Conservation (phyloP, 2,329 filamentous ascomycete genomes). For the Plectosphaerella cucumerina region DNA sequence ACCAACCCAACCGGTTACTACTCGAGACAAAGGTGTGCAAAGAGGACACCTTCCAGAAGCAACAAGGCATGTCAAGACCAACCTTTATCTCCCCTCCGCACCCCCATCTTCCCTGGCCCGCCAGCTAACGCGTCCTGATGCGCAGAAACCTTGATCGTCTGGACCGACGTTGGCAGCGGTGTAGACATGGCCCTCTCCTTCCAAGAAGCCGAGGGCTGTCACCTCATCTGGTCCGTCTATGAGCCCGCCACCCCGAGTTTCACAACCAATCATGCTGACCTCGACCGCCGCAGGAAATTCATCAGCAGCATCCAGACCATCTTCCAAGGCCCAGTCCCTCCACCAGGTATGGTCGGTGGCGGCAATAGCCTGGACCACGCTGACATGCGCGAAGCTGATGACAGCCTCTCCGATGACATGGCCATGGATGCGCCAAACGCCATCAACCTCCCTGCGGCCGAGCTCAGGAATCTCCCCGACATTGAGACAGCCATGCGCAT, state of each 20-base stretch:
- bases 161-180: slow-evolving; percentile 81
- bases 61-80: slow-evolving; percentile 67
- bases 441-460: slow-evolving; percentile 72
- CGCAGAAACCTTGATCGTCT: slow-evolving; percentile 92
- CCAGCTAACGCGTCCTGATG: too few species aligned
- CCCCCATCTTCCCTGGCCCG: too few species aligned
- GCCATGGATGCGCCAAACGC: slow-evolving; percentile 68
- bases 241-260: neutral
- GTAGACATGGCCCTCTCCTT: slow-evolving; percentile 98
- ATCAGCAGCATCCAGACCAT: slow-evolving; percentile 81
- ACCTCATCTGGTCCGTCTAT: slow-evolving; percentile 75
- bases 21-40: slow-evolving; percentile 87
- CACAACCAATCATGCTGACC: slow-evolving; percentile 16
- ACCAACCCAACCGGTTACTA: slow-evolving; percentile 76
- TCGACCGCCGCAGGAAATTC: slow-evolving; percentile 67
- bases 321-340: slow-evolving; percentile 54
- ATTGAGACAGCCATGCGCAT: slow-evolving; percentile 81
- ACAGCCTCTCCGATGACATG: slow-evolving; percentile 81
- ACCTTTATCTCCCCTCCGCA: slow-evolving; percentile 17
- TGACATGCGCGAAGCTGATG: slow-evolving; percentile 51
- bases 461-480: slow-evolving; percentile 77
- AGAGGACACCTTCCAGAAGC: slow-evolving; percentile 96
- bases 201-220: slow-evolving; percentile 93
- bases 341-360: slow-evolving; percentile 48
- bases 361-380: slow-evolving; percentile 6